A percentile compares a stretch with the other conserved stretches of the same genome.
Conservation (phyloP, 805 yeast species). For the Yarrowia sp. region DNA sequence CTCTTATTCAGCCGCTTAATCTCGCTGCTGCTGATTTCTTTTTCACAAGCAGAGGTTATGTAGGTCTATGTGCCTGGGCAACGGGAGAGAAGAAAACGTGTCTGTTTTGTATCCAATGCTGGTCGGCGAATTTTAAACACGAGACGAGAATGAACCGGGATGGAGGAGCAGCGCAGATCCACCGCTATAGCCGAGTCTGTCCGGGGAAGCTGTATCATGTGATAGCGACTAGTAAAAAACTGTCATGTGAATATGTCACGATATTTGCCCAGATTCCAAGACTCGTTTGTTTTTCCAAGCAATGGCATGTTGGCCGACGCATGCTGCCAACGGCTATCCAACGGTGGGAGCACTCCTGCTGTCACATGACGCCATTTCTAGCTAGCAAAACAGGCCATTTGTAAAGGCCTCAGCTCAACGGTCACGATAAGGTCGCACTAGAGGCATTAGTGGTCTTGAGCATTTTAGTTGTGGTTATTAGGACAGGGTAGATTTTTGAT, state of each 20-base stretch:
- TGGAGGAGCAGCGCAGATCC: slow-evolving; percentile 12
- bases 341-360: background rate
- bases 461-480: background rate
- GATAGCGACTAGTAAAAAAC: background rate
- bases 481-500: too few species aligned
- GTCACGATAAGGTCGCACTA: slow-evolving; percentile 18
- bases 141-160: slow-evolving; percentile 31
- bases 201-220: slow-evolving; percentile 6
- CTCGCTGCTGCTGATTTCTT: slow-evolving; percentile 1
- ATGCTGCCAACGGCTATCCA: slow-evolving; percentile 11
- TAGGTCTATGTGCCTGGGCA: slow-evolving; percentile 4
- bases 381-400: slow-evolving; percentile 7
- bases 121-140: slow-evolving; percentile 14
- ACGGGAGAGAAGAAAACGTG: slow-evolving; percentile 2
- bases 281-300: background rate
- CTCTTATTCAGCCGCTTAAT: background rate
- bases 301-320: slow-evolving; percentile 1
- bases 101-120: slow-evolving; percentile 14
- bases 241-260: slow-evolving; percentile 8
- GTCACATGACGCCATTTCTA: slow-evolving; percentile 30
- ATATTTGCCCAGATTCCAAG: background rate
- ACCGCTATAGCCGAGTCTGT: slow-evolving; percentile 11
- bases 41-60: slow-evolving; percentile 26
- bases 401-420: slow-evolving; percentile 20
- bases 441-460: background rate